Base-by-base conservation (phyloP, 352 stramenopile genomes). In the Globisporangium polare region DNA sequence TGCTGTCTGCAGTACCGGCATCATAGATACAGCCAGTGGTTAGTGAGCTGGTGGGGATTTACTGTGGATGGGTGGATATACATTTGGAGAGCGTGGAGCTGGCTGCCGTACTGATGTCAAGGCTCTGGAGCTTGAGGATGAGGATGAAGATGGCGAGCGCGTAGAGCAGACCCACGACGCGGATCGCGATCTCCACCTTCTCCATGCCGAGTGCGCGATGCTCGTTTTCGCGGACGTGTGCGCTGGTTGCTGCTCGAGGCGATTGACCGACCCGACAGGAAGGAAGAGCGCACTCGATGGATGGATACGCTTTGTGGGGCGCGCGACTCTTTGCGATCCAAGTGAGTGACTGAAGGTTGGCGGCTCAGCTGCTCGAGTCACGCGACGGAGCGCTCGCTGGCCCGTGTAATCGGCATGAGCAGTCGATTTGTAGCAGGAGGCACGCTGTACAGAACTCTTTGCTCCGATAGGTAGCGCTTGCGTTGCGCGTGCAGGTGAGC, bases 111-210 rank as follows among this genome's bases (percentile, higher is more conserved):
- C 80, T 88, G 53, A 82, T 88, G 49, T 78, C 69, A 63, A 83
- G 27, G 55, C 62, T 63, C 60, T 89, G 76, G 42, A 91, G 65
- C 41, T 65, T 57, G 26, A 88, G 35, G 51, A 91, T 73, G 61
- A 91, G 73, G 18, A 68, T 37, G 65, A 80, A 59, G 49, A 92
- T 89, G 24, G 65, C 69, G 47, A 88, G 52, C 29, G 77, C 73
- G 52, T 91, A 91, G 46, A 63, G 55, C 41, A 75, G 46, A 63
- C 76, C 75, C 6, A 89, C 65, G 55, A 88, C 60, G 57, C 78
- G 82, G 55, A 90, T 77, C 33, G 78, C 78, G 66, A 89, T 83
- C 66, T 92, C 82, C 31, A 87, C 78, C 50, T 80, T 85, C 69
- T 89, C 66, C 77, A 90, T 90, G 17, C 1, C 13, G n/a, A 8